Conservation (phyloP, 2,329 filamentous ascomycete species). For the Talaromyces sp. region DNA sequence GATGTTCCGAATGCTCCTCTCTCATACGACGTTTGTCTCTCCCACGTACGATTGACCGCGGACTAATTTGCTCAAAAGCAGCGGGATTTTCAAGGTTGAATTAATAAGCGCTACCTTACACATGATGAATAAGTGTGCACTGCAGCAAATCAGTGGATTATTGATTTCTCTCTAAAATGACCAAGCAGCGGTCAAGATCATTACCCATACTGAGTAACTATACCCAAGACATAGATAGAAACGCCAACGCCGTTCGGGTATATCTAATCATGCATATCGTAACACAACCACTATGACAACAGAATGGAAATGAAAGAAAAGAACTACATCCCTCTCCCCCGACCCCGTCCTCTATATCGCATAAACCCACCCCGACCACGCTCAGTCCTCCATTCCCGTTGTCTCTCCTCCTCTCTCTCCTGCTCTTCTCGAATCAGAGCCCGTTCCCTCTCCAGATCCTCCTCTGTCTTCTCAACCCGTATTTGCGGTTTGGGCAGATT, state of each 20-base stretch:
- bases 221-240: background rate
- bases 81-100: background rate
- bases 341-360: constrained; percentile 44
- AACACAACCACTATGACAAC: background rate
- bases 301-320: no score
- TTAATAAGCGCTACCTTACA: background rate
- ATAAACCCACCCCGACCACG: constrained; percentile 47
- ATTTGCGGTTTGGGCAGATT: constrained; percentile 58
- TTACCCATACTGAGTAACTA: background rate
- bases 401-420: constrained; percentile 50
- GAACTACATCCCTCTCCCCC: constrained; percentile 24
- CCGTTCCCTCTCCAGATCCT: constrained; percentile 59
- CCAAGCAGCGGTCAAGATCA: background rate
- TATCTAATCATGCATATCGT: background rate
- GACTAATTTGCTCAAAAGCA: background rate
- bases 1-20: no score
- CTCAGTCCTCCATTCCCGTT: constrained; percentile 50
- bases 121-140: background rate
- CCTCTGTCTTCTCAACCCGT: constrained; percentile 64
- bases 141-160: background rate
- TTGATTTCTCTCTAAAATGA: background rate
- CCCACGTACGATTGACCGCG: background rate
- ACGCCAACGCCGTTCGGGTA: constrained; percentile 6
- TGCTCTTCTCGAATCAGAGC: constrained; percentile 56
- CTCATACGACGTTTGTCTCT: no score